phyloP scores from a whole-genome alignment of 2,329 filamentous ascomycete genomes.

The Claviceps quebecensis region DNA sequence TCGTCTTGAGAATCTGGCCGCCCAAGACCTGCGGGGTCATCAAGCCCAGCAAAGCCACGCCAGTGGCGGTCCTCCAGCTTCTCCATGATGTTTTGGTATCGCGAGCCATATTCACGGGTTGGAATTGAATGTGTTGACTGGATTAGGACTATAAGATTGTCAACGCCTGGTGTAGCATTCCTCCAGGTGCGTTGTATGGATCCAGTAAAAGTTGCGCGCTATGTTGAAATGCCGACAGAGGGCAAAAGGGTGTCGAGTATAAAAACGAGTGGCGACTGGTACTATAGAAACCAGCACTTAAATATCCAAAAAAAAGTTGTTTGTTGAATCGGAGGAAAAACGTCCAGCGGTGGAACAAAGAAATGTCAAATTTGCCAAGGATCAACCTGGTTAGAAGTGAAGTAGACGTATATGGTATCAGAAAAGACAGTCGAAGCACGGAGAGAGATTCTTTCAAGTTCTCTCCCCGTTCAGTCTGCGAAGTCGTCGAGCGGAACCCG shows the following conservation, averaged over 20 bases:
- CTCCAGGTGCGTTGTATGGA: neutral
- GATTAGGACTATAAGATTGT: neutral
- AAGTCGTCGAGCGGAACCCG: neutral
- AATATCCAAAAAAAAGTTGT: too few relatives aligned
- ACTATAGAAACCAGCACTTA: too few relatives aligned
- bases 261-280: too few relatives aligned
- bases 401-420: slow-evolving; percentile 8
- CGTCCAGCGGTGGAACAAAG: slow-evolving; percentile 6
- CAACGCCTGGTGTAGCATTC: neutral
- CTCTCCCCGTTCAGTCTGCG: neutral
- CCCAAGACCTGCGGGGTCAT: slow-evolving; percentile 40
- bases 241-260: neutral
- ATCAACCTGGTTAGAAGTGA: slow-evolving; percentile 35
- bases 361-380: slow-evolving; percentile 29
- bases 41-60: slow-evolving; percentile 20
- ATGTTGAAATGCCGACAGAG: neutral
- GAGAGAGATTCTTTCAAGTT: too few relatives aligned
- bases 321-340: neutral
- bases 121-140: too few relatives aligned
- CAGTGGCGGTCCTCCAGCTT: slow-evolving; percentile 13
- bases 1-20: slow-evolving; percentile 62
- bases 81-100: slow-evolving; percentile 12
- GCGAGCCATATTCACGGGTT: slow-evolving; percentile 17
- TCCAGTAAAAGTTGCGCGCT: neutral
- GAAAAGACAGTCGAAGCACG: slow-evolving; percentile 5